These are phyloP conservation scores for Penicillium robsamsonii DNA, from an alignment of 495 filamentous ascomycete species.

Conservation along the genomic window DNA sequence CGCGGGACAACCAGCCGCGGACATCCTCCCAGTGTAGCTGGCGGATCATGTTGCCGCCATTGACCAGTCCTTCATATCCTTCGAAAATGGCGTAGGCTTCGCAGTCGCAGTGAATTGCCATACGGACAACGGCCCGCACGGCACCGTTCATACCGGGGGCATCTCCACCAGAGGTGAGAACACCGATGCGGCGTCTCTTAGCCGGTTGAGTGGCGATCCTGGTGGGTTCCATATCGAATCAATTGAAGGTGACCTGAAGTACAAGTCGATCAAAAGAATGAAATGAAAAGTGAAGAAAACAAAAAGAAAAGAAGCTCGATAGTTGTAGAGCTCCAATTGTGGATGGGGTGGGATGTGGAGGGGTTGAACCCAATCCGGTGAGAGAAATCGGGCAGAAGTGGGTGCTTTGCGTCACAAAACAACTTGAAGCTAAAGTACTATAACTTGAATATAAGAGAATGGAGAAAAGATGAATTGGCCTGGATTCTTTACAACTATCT, in stretches of 20 bases:
- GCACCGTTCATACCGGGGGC: constrained; percentile 97
- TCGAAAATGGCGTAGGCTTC: constrained; percentile 89
- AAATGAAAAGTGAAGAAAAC: constrained; percentile 9
- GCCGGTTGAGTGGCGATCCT: constrained; percentile 37
- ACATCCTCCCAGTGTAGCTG: constrained; percentile 93
- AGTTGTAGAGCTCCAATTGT: constrained; percentile 16
- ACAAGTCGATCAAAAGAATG: constrained; percentile 17
- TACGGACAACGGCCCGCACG: constrained; percentile 90
- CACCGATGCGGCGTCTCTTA: constrained; percentile 78
- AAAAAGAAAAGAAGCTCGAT: constrained; percentile 14
- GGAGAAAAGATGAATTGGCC: background rate
- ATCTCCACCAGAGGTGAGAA: constrained; percentile 97
- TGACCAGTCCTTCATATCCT: constrained; percentile 93
- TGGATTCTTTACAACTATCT: background rate
- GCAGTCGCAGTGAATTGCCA: constrained; percentile 82
- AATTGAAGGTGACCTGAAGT: constrained; percentile 16
- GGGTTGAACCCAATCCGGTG: constrained; percentile 40
- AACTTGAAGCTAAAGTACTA: constrained; percentile 7
- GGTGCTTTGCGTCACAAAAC: constrained; percentile 38
- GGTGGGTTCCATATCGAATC: constrained; percentile 34
- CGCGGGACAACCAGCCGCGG: constrained; percentile 88
- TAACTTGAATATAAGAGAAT: background rate
- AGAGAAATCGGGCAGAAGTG: constrained; percentile 44
- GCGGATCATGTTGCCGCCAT: constrained; percentile 81
- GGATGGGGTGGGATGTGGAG: constrained; percentile 24